Conservation (phyloP, 2,329 filamentous ascomycete genomes). For the Botrytis squamosa region DNA sequence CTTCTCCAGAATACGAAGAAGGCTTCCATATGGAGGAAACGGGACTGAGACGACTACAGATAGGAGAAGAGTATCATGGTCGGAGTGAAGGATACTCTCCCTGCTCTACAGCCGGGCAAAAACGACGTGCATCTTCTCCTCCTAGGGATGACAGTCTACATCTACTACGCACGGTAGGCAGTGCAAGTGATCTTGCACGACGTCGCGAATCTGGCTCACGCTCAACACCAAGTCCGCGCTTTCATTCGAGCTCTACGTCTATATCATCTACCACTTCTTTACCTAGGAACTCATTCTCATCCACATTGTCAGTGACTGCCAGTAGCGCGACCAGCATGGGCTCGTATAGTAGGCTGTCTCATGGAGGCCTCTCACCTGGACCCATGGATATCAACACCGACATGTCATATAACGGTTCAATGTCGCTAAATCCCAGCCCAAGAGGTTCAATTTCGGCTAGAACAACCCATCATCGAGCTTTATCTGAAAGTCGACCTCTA, state of each 20-base stretch:
- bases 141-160: slow-evolving; percentile 51
- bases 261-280: slow-evolving; percentile 65
- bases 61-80: slow-evolving; percentile 49
- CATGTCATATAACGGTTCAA: slow-evolving; percentile 52
- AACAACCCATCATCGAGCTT: slow-evolving; percentile 38
- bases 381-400: slow-evolving; percentile 43
- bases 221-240: slow-evolving; percentile 53
- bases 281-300: slow-evolving; percentile 61
- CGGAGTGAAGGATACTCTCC: slow-evolving; percentile 36
- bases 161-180: slow-evolving; percentile 38
- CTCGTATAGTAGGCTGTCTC: slow-evolving; percentile 60
- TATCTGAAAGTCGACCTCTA: slow-evolving; percentile 43
- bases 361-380: slow-evolving; percentile 54
- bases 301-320: slow-evolving; percentile 56
- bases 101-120: slow-evolving; percentile 49
- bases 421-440: slow-evolving; percentile 43
- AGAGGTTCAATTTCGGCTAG: slow-evolving; percentile 39
- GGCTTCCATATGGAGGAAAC: slow-evolving; percentile 55
- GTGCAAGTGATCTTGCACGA: slow-evolving; percentile 39
- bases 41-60: slow-evolving; percentile 50
- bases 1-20: slow-evolving; percentile 40
- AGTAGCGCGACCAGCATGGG: slow-evolving; percentile 66
- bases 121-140: slow-evolving; percentile 61
- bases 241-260: slow-evolving; percentile 58
- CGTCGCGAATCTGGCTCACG: slow-evolving; percentile 51